phyloP scores from a whole-genome alignment of 2,329 filamentous ascomycete species.

The Pseudopithomyces maydicus region DNA sequence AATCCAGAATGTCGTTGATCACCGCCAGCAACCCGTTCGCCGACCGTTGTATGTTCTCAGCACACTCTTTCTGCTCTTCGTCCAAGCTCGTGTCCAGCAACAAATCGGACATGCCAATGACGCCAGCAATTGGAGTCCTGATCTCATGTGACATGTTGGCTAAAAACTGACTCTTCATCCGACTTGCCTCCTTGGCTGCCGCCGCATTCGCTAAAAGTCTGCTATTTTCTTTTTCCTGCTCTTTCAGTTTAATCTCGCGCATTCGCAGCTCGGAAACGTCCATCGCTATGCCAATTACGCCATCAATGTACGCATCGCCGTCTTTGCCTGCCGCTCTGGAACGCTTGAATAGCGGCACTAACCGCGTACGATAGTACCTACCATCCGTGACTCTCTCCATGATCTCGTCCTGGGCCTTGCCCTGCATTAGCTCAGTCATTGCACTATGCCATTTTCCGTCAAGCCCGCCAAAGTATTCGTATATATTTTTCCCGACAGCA shows the following conservation, averaged over 20 bases:
- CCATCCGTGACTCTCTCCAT: slow-evolving; percentile 66
- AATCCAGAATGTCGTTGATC: slow-evolving; percentile 90
- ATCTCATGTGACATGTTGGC: slow-evolving; percentile 86
- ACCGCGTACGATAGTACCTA: slow-evolving; percentile 73
- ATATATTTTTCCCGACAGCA: slow-evolving; percentile 65
- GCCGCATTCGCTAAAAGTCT: slow-evolving; percentile 74
- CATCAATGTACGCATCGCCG: slow-evolving; percentile 63
- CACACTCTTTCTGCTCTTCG: slow-evolving; percentile 74
- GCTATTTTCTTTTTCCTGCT: slow-evolving; percentile 71
- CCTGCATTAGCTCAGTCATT: slow-evolving; percentile 69
- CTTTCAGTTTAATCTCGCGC: slow-evolving; percentile 65
- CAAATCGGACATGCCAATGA: slow-evolving; percentile 80
- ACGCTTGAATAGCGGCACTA: slow-evolving; percentile 68
- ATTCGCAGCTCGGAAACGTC: slow-evolving; percentile 75
- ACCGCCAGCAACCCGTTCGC: slow-evolving; percentile 83
- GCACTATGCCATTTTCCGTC: slow-evolving; percentile 56
- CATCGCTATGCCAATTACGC: slow-evolving; percentile 79
- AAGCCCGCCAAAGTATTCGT: slow-evolving; percentile 62
- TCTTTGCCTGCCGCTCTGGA: slow-evolving; percentile 58
- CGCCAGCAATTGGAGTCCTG: slow-evolving; percentile 76
- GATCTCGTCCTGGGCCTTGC: slow-evolving; percentile 63
- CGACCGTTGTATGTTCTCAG: slow-evolving; percentile 78
- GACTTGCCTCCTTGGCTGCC: slow-evolving; percentile 79
- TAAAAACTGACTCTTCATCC: slow-evolving; percentile 79
- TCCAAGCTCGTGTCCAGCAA: slow-evolving; percentile 70